Base-by-base conservation (phyloP, 2,329 filamentous ascomycete genomes). In the Claviceps quebecensis region DNA sequence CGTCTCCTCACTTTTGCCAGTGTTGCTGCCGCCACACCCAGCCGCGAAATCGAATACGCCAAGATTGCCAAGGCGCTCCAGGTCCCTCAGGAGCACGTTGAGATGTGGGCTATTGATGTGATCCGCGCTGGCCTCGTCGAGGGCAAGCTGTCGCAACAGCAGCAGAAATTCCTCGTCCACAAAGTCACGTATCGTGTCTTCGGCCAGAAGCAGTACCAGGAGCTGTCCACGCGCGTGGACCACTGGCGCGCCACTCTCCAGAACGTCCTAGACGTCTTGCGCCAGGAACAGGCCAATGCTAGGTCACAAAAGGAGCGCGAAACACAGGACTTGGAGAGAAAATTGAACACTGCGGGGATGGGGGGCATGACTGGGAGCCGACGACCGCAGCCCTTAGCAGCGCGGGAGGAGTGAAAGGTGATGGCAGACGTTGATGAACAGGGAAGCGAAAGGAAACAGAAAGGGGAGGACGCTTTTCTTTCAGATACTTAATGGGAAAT, bases 91-190 rank as follows among this genome's bases (percentile, higher is more conserved):
- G 83, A 86, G 57, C 88, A 97, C 56, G 88, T 97, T 43, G 93
- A 98, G 77, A 86, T 91, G 78, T 98, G 93, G 93, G 88, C 94
- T 59, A 98, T 98, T 63, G 93, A 98, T 67, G 90, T 94, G 59
- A 96, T 98, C 71, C 87, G 93, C 59, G 88, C 90, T 47, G 89
- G 90, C 37, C 81, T 98, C 39, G 87, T 98, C 49, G 93, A 98
- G 74, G 93, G 93, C 66, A 95, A 95, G 72, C 81, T 98, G 59
- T 93, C 86, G 53, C 93, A 98, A 73, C 79, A 91, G 66, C 89
- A 88, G 67, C 81, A 87, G 66, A 86, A 91, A 56, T 97, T 98
- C 77, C 77, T 96, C 50, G 88, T 98, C 56, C 93, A 98, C 76
- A 83, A 93, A 66, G 88, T 88, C 61, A 95, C 89, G 54, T 96